Evolutionary conservation across 306 rosid genomes (phyloP), one percentile per base, ranked within the genome.

Genomic region (Vigna radiata): DNA sequence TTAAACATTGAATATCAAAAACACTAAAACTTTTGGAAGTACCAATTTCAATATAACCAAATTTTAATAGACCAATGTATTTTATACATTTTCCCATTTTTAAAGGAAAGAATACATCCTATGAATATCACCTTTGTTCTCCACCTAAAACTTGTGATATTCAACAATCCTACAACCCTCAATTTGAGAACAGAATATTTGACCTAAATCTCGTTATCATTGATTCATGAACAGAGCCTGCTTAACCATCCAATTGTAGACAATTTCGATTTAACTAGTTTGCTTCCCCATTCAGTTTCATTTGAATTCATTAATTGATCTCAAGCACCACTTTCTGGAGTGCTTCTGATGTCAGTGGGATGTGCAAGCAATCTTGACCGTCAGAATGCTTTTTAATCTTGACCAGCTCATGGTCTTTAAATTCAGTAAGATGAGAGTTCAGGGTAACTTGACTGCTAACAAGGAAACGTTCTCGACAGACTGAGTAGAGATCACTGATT

Each of bases 371-470:
- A 84, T 95, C 97, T 83, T 90, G 97, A 52, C 97, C 98, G 52
- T 95, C 97, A n/a, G 97, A 79, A 78, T 90, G 80, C 85, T 90
- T 88, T 87, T 83, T 88, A 46, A 83, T 89, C 86, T 95, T 95
- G 58, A 95, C 89, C 86, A 95, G 83, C 65, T 95, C 98, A 39
- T 95, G 98, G 83, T 95, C 98, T 64, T 90, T 90, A 83, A 95
- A 90, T 82, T 92, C 98, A 2, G 97, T 90, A 83, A 95, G 82
- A 87, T 92, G 97, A 73, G 97, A 84, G 79, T 90, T 95, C 27
- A 95, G 83, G 7, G 95, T 90, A 79, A 88, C 84, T 84, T 87
- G 96, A 88, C 91, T 90, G 74, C 93, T 91, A 54, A 91, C 91
- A 2, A 95, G 89, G 86, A 95, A 95, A 65, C 88, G 90, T 79